phyloP scores from a whole-genome alignment of 805 yeast species.

The Ogataea trehaloabstinens region DNA sequence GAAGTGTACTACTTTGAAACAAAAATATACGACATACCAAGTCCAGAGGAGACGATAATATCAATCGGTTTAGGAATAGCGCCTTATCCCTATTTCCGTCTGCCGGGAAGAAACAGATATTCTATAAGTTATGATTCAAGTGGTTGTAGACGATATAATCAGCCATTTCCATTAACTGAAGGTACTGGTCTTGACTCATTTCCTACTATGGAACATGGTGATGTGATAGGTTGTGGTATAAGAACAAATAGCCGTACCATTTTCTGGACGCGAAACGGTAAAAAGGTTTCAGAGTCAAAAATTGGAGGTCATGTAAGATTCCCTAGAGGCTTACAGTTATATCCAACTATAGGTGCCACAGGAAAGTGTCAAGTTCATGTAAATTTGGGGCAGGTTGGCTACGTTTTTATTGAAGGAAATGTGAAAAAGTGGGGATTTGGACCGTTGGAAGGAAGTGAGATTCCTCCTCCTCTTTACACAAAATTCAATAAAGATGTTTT shows the following conservation, averaged over 20 bases:
- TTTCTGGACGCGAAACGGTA: conserved; percentile 93
- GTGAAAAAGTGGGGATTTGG: conserved; percentile 96
- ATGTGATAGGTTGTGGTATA: conserved; percentile 90
- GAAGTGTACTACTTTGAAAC: conserved; percentile 89
- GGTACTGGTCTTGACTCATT: conserved; percentile 47
- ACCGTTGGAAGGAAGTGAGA: conserved; percentile 80
- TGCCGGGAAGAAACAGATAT: conserved; percentile 88
- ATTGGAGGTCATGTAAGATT: conserved; percentile 78
- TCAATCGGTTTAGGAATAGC: conserved; percentile 79
- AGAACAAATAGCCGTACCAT: conserved; percentile 79
- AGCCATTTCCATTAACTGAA: conserved; percentile 54
- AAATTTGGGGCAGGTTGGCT: conserved; percentile 89
- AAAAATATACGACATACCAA: conserved; percentile 70
- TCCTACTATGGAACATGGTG: conserved; percentile 73
- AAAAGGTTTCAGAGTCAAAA: conserved; percentile 76
- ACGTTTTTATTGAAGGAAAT: conserved; percentile 86
- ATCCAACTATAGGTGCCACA: conserved; percentile 87
- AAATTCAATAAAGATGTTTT: conserved; percentile 75
- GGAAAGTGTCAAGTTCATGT: conserved; percentile 82
- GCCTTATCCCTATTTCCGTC: conserved; percentile 90
- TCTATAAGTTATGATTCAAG: conserved; percentile 86
- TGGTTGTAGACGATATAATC: conserved; percentile 77
- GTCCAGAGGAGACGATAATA: conserved; percentile 52
- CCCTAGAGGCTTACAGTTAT: conserved; percentile 67
- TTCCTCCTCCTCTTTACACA: conserved; percentile 93